A percentile compares a stretch with the other conserved stretches of the same genome.
Evolutionary conservation across 768 basidiomycete species (phyloP).

Genomic region (Lactarius trivialis): DNA sequence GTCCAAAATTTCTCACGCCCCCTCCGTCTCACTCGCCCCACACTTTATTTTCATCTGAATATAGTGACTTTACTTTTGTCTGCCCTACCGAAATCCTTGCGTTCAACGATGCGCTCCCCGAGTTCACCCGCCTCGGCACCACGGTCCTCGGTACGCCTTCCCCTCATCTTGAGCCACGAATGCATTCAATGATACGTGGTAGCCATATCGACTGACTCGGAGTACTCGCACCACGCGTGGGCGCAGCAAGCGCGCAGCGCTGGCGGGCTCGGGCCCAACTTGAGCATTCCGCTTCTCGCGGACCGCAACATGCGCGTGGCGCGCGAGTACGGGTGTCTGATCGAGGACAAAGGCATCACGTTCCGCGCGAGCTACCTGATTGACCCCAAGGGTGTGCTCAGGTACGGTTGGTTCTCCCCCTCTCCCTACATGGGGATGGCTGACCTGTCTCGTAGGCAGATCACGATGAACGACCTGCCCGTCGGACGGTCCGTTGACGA

Average conservation of each 20-base stretch:
- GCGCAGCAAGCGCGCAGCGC: conserved; percentile 71
- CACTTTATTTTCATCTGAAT: not conserved
- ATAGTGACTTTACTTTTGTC: conserved; percentile 81
- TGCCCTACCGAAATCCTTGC: conserved; percentile 96
- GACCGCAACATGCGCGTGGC: conserved; percentile 76
- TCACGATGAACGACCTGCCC: conserved; percentile 87
- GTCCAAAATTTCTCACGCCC: not conserved
- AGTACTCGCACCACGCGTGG: conserved; percentile 87
- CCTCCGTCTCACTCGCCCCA: not conserved
- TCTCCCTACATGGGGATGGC: not conserved
- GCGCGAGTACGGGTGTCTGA: conserved; percentile 79
- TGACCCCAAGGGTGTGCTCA: conserved; percentile 72
- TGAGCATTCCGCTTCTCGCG: conserved; percentile 77
- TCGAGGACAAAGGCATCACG: conserved; percentile 84
- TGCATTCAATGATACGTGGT: conserved; percentile 4
- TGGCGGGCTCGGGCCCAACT: conserved; percentile 85
- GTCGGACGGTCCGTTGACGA: conserved; percentile 96
- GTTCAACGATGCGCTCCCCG: conserved; percentile 80
- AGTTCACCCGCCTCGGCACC: conserved; percentile 68
- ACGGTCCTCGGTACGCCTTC: conserved; percentile 59
- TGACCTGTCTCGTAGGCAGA: conserved; percentile 38
- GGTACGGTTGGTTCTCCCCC: conserved; percentile 28
- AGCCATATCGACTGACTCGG: conserved; percentile 86
- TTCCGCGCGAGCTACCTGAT: conserved; percentile 85
- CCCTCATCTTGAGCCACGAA: not conserved